These are phyloP conservation scores for Castanea sativa DNA, from an alignment of 306 rosid species.

Conservation along the genomic window DNA sequence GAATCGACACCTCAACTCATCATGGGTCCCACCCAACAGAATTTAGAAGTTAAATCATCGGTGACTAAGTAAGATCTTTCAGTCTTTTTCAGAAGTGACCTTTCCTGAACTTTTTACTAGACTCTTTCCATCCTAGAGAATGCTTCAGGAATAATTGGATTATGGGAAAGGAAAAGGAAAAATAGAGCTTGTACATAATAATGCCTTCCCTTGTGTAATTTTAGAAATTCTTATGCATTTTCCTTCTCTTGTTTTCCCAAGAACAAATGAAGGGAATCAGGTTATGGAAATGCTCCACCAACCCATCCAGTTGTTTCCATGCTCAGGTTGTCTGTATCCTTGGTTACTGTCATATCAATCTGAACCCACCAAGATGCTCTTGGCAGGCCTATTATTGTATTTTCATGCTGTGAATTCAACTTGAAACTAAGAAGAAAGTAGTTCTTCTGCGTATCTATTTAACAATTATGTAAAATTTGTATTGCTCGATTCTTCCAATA, in stretches of 20 bases:
- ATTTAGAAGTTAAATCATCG: conserved; percentile 17
- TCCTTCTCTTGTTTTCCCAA: too few species aligned
- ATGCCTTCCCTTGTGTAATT: too few species aligned
- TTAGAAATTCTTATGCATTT: too few species aligned
- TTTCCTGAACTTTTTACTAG: neutral
- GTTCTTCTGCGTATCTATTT: neutral
- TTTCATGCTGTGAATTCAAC: neutral
- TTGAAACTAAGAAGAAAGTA: neutral
- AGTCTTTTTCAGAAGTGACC: neutral
- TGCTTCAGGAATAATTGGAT: neutral
- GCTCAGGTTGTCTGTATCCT: too few species aligned
- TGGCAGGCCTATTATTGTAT: neutral
- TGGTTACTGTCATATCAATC: neutral
- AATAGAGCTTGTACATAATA: neutral
- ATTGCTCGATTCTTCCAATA: too few species aligned
- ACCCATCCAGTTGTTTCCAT: too few species aligned
- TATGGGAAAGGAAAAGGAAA: too few species aligned
- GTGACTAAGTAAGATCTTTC: neutral
- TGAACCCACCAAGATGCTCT: neutral
- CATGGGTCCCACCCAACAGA: conserved; percentile 8
- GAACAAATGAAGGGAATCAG: too few species aligned
- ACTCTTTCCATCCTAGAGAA: neutral
- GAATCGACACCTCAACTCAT: conserved; percentile 8
- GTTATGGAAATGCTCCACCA: too few species aligned
- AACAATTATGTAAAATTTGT: neutral